phyloP scores from a whole-genome alignment of 2,329 filamentous ascomycete genomes.

The Sodiomyces alkalinus region DNA sequence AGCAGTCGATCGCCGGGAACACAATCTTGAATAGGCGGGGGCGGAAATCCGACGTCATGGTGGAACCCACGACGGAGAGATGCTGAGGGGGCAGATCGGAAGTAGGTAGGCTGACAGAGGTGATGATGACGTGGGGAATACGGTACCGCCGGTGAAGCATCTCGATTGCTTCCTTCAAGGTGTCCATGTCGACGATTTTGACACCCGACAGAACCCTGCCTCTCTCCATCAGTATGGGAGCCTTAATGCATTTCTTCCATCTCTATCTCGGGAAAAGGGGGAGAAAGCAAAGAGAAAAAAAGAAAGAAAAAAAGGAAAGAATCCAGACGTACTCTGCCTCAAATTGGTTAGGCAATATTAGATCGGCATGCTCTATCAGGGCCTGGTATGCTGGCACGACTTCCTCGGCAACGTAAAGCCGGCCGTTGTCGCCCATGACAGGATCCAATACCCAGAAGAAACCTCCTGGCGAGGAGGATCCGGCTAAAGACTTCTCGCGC shows the following conservation, averaged over 20 bases:
- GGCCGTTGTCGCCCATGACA: slow-evolving; percentile 94
- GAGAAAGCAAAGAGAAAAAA: no score
- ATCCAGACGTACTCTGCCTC: slow-evolving; percentile 74
- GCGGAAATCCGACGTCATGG: slow-evolving; percentile 42
- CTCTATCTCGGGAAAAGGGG: neutral
- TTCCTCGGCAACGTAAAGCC: slow-evolving; percentile 79
- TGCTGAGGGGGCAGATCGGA: slow-evolving; percentile 31
- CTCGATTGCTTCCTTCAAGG: slow-evolving; percentile 59
- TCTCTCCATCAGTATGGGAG: no score
- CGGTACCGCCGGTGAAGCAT: slow-evolving; percentile 61
- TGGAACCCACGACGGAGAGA: slow-evolving; percentile 65
- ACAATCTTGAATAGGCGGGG: slow-evolving; percentile 80
- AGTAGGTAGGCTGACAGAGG: slow-evolving; percentile 59
- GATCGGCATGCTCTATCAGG: slow-evolving; percentile 65
- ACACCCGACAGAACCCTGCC: slow-evolving; percentile 74
- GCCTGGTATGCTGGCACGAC: slow-evolving; percentile 83
- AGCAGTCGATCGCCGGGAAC: slow-evolving; percentile 77
- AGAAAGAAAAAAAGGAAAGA: no score
- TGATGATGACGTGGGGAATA: slow-evolving; percentile 84
- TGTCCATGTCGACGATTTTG: slow-evolving; percentile 60
- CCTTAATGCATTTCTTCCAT: neutral
- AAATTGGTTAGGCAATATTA: slow-evolving; percentile 93
- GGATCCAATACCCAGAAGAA: slow-evolving; percentile 98
- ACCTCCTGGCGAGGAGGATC: slow-evolving; percentile 37
- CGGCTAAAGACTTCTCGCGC: slow-evolving; percentile 44